Evolutionary conservation across 2,329 filamentous ascomycete species (phyloP), one percentile per base, ranked within the genome.

Genomic region (Lachnellula cervina): DNA sequence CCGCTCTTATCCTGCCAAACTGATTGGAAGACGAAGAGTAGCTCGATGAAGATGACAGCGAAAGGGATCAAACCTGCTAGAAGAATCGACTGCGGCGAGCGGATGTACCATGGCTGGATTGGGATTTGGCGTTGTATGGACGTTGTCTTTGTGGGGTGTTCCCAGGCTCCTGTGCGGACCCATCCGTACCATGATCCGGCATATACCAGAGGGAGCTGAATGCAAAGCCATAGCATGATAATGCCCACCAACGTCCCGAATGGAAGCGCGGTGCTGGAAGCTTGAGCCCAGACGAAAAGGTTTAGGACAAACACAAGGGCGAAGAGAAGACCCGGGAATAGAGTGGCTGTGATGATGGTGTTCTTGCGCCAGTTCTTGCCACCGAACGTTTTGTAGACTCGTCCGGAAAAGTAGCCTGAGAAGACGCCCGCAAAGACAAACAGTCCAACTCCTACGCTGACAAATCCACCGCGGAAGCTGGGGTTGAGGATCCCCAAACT

Each of bases 1-100:
- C 89, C 89, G 67, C 84, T 90, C 76, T 95, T 95, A 72, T 95
- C 90, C 70, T 92, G 87, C 88, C 90, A 94, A 35, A 95, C 72
- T 49, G 87, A 91, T 73, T 90, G 89, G 73, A 95, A 94, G 49
- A 94, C 86, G 69, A 92, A 94, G 43, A 93, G 78, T 14, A 95
- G 79, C 73, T 95, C 90, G 66, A 95, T 90, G 71, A 93, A 94
- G 63, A 95, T 86, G 54, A 95, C 89, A 2, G 88, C 88, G 68
- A 96, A 96, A 0, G 90, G 90, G 7, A 93, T 81, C 17, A 94
- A 74, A 1, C 90, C 90, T 0, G 88, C 87, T 9, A 94, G 73
- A 34, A 95, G 73, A 8, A 87, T 77, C 1, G 85, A 80, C 50
- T 85, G 82, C 9, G 82, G 62, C 40, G 80, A 80, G 62, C 81